Percentiles rank a stretch among this genome's conserved stretches.
Conservation (phyloP, 2,329 filamentous ascomycete genomes). For the Pseudofabraea citricarpa region DNA sequence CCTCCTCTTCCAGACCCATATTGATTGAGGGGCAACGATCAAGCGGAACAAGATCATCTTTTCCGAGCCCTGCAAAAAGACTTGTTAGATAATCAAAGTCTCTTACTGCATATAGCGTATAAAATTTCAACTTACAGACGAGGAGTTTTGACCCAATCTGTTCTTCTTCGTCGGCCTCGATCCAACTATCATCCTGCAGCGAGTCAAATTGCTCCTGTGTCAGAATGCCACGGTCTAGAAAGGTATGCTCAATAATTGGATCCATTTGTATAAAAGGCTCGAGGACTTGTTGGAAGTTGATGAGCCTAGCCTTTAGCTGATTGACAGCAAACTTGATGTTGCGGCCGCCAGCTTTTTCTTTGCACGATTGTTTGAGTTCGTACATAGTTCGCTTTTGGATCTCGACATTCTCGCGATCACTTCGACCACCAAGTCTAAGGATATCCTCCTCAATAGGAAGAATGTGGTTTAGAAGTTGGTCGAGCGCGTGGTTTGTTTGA, state of each 20-base stretch:
- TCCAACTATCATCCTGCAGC: slow-evolving; percentile 43
- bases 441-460: slow-evolving; percentile 54
- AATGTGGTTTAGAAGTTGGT: slow-evolving; percentile 61
- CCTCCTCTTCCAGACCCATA: slow-evolving; percentile 21
- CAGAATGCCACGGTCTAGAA: slow-evolving; percentile 54
- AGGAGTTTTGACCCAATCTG: not conserved
- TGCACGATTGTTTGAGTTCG: slow-evolving; percentile 43
- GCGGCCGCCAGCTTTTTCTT: slow-evolving; percentile 21
- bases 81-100: not conserved
- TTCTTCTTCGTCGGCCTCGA: slow-evolving; percentile 9
- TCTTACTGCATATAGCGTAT: not conserved
- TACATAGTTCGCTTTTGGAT: slow-evolving; percentile 65
- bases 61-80: slow-evolving; percentile 16
- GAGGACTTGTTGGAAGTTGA: slow-evolving; percentile 8
- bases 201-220: slow-evolving; percentile 59
- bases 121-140: slow-evolving; percentile 13
- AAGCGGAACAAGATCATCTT: slow-evolving; percentile 15
- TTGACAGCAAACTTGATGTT: slow-evolving; percentile 5
- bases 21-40: slow-evolving; percentile 19
- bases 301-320: not conserved
- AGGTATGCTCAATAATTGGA: slow-evolving; percentile 47
- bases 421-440: slow-evolving; percentile 45
- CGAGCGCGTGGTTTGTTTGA: slow-evolving; percentile 87
- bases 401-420: slow-evolving; percentile 40
- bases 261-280: slow-evolving; percentile 33